These are phyloP conservation scores for Hymenoscyphus albidus DNA, from an alignment of 2,329 filamentous ascomycete genomes.

Conservation along the genomic window DNA sequence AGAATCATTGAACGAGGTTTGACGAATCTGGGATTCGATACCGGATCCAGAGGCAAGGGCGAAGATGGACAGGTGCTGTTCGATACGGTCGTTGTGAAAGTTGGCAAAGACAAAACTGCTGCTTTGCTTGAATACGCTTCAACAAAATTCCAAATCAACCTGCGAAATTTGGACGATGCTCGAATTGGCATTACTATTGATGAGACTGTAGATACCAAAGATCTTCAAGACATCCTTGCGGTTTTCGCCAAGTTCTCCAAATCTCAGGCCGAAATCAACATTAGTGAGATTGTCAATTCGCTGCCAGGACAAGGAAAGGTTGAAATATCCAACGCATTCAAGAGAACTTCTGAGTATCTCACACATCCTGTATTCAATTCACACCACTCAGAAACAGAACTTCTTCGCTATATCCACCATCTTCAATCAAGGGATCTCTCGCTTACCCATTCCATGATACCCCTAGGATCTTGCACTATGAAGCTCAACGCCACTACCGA, in stretches of 20 bases:
- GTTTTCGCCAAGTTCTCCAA: conserved; percentile 45
- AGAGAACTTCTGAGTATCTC: conserved; percentile 70
- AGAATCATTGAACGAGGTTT: conserved; percentile 65
- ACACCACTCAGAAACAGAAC: conserved; percentile 90
- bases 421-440: conserved; percentile 93
- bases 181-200: conserved; percentile 74
- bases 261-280: conserved; percentile 18
- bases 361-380: conserved; percentile 93
- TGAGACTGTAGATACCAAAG: conserved; percentile 60
- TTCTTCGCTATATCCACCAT: conserved; percentile 89
- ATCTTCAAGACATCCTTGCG: conserved; percentile 54
- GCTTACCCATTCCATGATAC: conserved; percentile 95
- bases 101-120: conserved; percentile 48
- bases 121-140: conserved; percentile 49
- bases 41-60: conserved; percentile 53
- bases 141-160: conserved; percentile 51
- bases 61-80: conserved; percentile 61
- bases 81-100: conserved; percentile 72
- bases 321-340: conserved; percentile 55
- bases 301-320: conserved; percentile 38
- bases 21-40: conserved; percentile 58
- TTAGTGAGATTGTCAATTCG: conserved; percentile 43
- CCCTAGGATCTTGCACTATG: conserved; percentile 96
- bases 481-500: conserved; percentile 93
- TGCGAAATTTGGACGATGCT: conserved; percentile 58